Conservation (phyloP, 371 early-diverging fungal genomes). For the Mortierella sp. region DNA sequence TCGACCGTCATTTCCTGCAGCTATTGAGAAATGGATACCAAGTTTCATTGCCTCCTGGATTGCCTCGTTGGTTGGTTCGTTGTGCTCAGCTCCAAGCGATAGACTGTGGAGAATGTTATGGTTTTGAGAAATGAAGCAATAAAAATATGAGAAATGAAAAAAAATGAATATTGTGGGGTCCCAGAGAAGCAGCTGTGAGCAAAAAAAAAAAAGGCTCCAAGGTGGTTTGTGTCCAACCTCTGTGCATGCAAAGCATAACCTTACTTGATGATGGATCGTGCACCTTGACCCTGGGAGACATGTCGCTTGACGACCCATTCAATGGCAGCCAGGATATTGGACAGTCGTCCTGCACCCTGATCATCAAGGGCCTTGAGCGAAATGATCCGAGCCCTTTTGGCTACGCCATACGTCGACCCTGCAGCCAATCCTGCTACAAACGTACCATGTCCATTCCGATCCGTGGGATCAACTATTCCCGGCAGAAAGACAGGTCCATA, state of each 20-base stretch:
- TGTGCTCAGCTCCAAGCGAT: conserved; percentile 66
- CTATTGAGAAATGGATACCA: conserved; percentile 67
- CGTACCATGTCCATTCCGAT: conserved; percentile 63
- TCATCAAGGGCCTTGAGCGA: conserved; percentile 73
- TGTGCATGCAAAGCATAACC: neutral
- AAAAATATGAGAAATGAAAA: neutral
- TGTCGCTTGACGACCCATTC: conserved; percentile 54
- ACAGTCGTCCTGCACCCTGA: conserved; percentile 27
- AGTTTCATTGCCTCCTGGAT: conserved; percentile 61
- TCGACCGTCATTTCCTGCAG: conserved; percentile 70
- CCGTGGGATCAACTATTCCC: conserved; percentile 14
- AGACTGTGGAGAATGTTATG: conserved; percentile 44
- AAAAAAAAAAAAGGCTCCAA: neutral
- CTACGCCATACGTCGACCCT: conserved; percentile 77
- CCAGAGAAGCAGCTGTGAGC: neutral
- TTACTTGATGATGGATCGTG: conserved; percentile 49
- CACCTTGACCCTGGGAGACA: conserved; percentile 19
- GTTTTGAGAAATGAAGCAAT: neutral
- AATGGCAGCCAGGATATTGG: conserved; percentile 50
- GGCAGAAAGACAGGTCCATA: conserved; percentile 59
- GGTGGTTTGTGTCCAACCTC: neutral
- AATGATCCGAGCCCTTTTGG: conserved; percentile 75
- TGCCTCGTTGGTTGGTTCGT: conserved; percentile 67
- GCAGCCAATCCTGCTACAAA: conserved; percentile 83
- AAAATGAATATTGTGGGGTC: neutral